phyloP scores from a whole-genome alignment of 371 early-diverging fungal species.

The Lichtheimia ramosa region DNA sequence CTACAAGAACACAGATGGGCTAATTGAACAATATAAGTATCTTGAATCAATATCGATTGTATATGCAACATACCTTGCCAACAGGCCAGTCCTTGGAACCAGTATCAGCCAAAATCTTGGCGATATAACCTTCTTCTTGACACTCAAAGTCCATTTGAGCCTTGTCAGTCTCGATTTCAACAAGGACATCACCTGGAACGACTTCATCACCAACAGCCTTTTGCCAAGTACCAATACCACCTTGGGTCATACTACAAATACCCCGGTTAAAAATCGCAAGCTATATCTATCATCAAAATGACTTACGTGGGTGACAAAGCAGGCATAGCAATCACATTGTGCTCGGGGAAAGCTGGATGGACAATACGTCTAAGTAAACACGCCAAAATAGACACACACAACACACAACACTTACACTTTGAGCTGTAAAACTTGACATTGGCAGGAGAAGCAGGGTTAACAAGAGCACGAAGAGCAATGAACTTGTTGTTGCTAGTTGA shows the following conservation, averaged over 20 bases:
- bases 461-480: slow-evolving; percentile 49
- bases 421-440: slow-evolving; percentile 60
- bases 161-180: slow-evolving; percentile 99
- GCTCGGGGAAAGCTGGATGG: slow-evolving; percentile 74
- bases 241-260: slow-evolving; percentile 84
- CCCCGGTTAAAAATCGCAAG: not conserved
- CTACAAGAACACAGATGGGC: slow-evolving; percentile 93
- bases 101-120: slow-evolving; percentile 85
- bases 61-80: slow-evolving; percentile 51
- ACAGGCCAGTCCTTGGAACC: slow-evolving; percentile 88
- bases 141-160: slow-evolving; percentile 99
- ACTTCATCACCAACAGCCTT: slow-evolving; percentile 94
- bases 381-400: not conserved
- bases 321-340: slow-evolving; percentile 94
- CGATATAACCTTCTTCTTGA: slow-evolving; percentile 97
- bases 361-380: not conserved
- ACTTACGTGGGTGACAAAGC: slow-evolving; percentile 94
- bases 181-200: slow-evolving; percentile 94
- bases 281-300: too few relatives aligned
- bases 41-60: not conserved
- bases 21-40: slow-evolving; percentile 25
- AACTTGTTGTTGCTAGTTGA: slow-evolving; percentile 39
- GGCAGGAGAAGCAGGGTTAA: slow-evolving; percentile 16
- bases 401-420: slow-evolving; percentile 47
- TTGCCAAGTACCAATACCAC: slow-evolving; percentile 95